A percentile compares a stretch with the other conserved stretches of the same genome.
These are phyloP conservation scores for Exophiala bonariae DNA, from an alignment of 2,329 filamentous ascomycete genomes.

Conservation along the genomic window DNA sequence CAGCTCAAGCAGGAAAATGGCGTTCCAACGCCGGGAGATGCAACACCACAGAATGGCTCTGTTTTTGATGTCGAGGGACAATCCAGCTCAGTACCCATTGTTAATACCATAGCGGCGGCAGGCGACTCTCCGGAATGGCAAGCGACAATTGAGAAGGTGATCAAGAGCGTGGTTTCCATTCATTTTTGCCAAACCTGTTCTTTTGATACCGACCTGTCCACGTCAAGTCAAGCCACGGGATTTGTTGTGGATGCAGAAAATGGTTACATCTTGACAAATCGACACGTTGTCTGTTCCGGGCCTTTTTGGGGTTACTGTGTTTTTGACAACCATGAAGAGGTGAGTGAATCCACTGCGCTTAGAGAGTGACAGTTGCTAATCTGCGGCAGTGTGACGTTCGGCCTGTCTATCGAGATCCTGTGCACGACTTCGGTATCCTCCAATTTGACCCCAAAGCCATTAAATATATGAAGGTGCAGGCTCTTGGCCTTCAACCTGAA, in stretches of 20 bases:
- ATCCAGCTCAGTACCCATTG: conserved; percentile 46
- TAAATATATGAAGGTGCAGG: conserved; percentile 91
- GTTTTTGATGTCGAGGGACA: conserved; percentile 47
- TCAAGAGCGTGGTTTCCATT: conserved; percentile 96
- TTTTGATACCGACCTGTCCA: conserved; percentile 93
- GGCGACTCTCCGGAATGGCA: conserved; percentile 85
- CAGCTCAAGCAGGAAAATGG: conserved; percentile 52
- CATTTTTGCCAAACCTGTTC: conserved; percentile 97
- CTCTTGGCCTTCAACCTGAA: conserved; percentile 79
- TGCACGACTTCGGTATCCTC: conserved; percentile 97
- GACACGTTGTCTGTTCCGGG: conserved; percentile 90
- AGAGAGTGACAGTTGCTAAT: conserved; percentile 15
- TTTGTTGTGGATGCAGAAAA: conserved; percentile 95
- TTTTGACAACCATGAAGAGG: conserved; percentile 95
- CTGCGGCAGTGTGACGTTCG: conserved; percentile 76
- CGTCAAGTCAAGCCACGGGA: conserved; percentile 93
- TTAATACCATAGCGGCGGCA: conserved; percentile 49
- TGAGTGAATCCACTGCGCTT: conserved; percentile 31
- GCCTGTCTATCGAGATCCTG: conserved; percentile 95
- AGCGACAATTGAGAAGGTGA: conserved; percentile 88
- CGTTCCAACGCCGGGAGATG: conserved; percentile 40
- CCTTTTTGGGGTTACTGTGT: conserved; percentile 98
- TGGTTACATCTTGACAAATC: conserved; percentile 85
- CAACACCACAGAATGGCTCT: conserved; percentile 44
- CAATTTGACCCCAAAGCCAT: conserved; percentile 94